Evolutionary conservation across 1,139 yeast genomes (phyloP).

Genomic region (Wickerhamiella infanticola): DNA sequence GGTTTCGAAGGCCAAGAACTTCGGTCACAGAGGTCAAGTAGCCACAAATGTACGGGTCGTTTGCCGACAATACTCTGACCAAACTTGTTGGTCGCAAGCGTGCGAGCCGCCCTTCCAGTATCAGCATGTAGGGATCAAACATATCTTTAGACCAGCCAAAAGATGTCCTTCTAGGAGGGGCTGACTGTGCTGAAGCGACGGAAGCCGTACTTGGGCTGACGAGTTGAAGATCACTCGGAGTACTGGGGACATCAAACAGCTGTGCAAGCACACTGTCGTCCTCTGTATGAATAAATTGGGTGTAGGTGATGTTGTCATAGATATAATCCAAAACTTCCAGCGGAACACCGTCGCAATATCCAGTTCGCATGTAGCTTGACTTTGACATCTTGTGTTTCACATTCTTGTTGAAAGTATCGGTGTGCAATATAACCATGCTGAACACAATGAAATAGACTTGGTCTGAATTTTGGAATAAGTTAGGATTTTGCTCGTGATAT

Average conservation of each 20-base stretch:
- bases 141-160: conserved; percentile 19
- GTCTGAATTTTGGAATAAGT: conserved; percentile 25
- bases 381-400: conserved; percentile 50
- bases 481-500: conserved; percentile 29
- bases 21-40: conserved; percentile 17
- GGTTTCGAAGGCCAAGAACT: conserved; percentile 18
- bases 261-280: conserved; percentile 17
- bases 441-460: conserved; percentile 41
- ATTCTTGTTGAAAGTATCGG: conserved; percentile 49
- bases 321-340: conserved; percentile 34
- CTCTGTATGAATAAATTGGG: conserved; percentile 34
- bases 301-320: conserved; percentile 45
- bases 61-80: conserved; percentile 16
- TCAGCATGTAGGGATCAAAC: conserved; percentile 26
- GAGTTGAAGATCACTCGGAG: neutral
- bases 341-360: conserved; percentile 28
- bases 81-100: conserved; percentile 21
- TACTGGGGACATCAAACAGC: neutral
- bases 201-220: neutral
- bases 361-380: conserved; percentile 39
- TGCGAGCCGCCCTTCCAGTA: conserved; percentile 25
- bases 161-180: conserved; percentile 10
- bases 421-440: conserved; percentile 50
- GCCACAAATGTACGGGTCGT: conserved; percentile 21
- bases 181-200: conserved; percentile 1